Conservation (phyloP, 2,329 filamentous ascomycete genomes). For the Hirsutella thompsonii region DNA sequence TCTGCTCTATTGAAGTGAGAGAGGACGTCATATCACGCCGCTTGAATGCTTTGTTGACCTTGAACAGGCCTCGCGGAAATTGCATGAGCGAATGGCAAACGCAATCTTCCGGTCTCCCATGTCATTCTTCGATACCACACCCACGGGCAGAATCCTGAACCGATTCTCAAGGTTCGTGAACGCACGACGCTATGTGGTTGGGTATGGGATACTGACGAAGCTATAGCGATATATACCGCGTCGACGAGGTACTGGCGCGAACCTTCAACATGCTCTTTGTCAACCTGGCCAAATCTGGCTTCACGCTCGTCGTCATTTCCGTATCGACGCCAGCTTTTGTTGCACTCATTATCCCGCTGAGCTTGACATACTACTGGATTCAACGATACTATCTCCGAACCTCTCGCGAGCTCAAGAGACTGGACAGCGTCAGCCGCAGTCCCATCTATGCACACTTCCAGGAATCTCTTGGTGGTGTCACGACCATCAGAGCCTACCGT, state of each 20-base stretch:
- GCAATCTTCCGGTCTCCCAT: constrained; percentile 96
- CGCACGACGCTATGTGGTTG: too few relatives aligned
- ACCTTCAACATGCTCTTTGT: constrained; percentile 96
- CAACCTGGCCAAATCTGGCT: constrained; percentile 60
- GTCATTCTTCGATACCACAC: constrained; percentile 97
- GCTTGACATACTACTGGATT: constrained; percentile 75
- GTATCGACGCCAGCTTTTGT: constrained; percentile 70
- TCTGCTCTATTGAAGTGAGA: constrained; percentile 90
- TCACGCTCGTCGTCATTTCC: constrained; percentile 80
- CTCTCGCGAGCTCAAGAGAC: constrained; percentile 87
- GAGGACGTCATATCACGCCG: too few relatives aligned
- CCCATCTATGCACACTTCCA: constrained; percentile 98
- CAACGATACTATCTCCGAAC: constrained; percentile 95
- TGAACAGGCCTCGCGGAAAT: constrained; percentile 71
- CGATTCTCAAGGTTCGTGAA: constrained; percentile 71
- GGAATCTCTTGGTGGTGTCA: constrained; percentile 85
- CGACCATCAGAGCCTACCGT: constrained; percentile 88
- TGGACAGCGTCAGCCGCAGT: constrained; percentile 90
- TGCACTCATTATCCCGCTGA: constrained; percentile 67
- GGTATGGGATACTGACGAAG: constrained; percentile 10
- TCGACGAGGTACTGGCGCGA: constrained; percentile 87
- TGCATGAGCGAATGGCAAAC: constrained; percentile 94
- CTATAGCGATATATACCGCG: constrained; percentile 59
- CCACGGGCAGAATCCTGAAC: constrained; percentile 90
- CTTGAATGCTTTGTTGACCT: constrained; percentile 3